A percentile compares a stretch with the other conserved stretches of the same genome.
phyloP scores from a whole-genome alignment of 2,329 filamentous ascomycete genomes.

The Colletotrichum sidae region DNA sequence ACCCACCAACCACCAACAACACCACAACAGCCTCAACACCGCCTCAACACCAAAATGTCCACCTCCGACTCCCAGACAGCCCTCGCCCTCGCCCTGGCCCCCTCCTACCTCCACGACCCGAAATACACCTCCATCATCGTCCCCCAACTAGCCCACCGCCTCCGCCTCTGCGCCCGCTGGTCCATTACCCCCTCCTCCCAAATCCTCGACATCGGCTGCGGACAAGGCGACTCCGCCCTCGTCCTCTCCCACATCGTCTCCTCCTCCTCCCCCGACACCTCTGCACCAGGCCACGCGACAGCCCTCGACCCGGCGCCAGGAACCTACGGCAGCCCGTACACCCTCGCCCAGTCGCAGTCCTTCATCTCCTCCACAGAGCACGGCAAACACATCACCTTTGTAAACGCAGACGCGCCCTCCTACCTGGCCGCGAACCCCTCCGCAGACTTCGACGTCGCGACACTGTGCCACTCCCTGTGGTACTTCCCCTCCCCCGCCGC shows the following conservation, averaged over 20 bases:
- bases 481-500: conserved; percentile 25
- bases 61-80: too few relatives aligned
- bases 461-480: conserved; percentile 34
- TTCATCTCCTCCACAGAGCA: conserved; percentile 18
- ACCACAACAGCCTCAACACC: neutral
- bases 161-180: conserved; percentile 32
- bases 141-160: conserved; percentile 33
- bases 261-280: neutral
- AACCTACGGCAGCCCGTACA: conserved; percentile 31
- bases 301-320: conserved; percentile 31
- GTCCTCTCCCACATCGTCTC: conserved; percentile 31
- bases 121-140: conserved; percentile 19
- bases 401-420: conserved; percentile 13
- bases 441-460: conserved; percentile 15
- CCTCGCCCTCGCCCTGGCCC: conserved; percentile 16
- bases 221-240: conserved; percentile 35
- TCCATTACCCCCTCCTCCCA: conserved; percentile 26
- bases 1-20: neutral
- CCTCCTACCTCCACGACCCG: conserved; percentile 26
- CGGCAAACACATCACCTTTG: conserved; percentile 17
- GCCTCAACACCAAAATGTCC: conserved; percentile 12
- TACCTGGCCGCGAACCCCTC: conserved; percentile 18
- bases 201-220: conserved; percentile 38
- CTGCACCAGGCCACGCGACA: conserved; percentile 24
- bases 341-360: conserved; percentile 29